Conservation (phyloP, 805 yeast genomes). For the Wickerhamiella parazyma region DNA sequence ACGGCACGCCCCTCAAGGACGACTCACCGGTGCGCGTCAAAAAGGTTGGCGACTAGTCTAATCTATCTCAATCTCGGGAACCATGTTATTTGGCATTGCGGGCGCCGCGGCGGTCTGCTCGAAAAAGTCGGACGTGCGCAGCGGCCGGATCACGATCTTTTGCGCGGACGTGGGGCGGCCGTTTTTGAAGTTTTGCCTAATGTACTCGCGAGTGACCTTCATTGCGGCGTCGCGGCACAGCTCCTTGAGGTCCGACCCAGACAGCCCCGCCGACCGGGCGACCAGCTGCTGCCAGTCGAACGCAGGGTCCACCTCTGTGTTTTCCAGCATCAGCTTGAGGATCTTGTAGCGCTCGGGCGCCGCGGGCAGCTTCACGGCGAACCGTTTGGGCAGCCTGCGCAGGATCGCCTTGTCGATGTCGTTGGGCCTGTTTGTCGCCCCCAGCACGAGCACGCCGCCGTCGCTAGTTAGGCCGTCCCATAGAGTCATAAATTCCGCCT, state of each 20-base stretch:
- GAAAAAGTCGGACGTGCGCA: constrained; percentile 47
- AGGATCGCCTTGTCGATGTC: constrained; percentile 89
- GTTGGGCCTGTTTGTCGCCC: constrained; percentile 85
- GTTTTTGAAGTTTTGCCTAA: constrained; percentile 42
- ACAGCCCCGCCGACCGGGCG: constrained; percentile 51
- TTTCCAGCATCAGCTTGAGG: constrained; percentile 51
- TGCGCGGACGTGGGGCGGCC: constrained; percentile 13
- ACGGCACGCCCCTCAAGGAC: constrained; percentile 30
- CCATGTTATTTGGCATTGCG: not conserved
- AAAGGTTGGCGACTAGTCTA: not conserved
- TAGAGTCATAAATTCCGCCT: constrained; percentile 93
- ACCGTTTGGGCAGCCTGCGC: constrained; percentile 84
- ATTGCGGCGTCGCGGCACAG: constrained; percentile 88
- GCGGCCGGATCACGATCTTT: constrained; percentile 41
- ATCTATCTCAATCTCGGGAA: constrained; percentile 1
- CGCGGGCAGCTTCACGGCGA: constrained; percentile 63
- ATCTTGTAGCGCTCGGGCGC: constrained; percentile 55
- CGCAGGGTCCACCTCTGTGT: constrained; percentile 43
- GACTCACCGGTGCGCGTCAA: constrained; percentile 7
- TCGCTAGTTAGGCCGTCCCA: constrained; percentile 78
- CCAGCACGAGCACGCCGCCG: constrained; percentile 78
- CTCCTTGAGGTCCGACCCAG: constrained; percentile 89
- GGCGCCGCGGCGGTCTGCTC: constrained; percentile 22
- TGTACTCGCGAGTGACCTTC: constrained; percentile 75
- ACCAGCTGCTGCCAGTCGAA: constrained; percentile 55